Percentiles rank a stretch among this genome's conserved stretches.
Conservation (phyloP, 257 asterid genomes). For the Primulina tabacum region DNA sequence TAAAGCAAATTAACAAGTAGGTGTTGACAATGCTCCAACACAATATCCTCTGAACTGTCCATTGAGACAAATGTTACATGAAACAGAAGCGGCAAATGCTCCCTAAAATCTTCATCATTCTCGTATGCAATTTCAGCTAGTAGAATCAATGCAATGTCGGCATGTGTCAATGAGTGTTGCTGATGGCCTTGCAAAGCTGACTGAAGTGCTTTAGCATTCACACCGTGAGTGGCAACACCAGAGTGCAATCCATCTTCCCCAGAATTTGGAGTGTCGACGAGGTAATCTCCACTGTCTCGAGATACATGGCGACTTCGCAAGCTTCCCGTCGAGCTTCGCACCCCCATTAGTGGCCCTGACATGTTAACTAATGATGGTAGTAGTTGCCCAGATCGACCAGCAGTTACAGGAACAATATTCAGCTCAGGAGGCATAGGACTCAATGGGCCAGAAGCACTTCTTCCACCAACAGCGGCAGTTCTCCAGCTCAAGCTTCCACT, state of each 20-base stretch:
- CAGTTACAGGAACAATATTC: conserved; percentile 78
- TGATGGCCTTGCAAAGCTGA: conserved; percentile 99
- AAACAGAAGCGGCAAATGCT: conserved; percentile 92
- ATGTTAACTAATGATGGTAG: conserved; percentile 90
- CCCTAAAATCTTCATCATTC: conserved; percentile 98
- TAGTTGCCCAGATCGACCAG: conserved; percentile 96
- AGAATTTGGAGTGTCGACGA: conserved; percentile 92
- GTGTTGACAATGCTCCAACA: conserved; percentile 98
- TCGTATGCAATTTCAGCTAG: conserved; percentile 99
- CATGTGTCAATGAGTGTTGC: conserved; percentile 89
- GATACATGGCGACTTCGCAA: conserved; percentile 95
- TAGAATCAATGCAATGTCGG: conserved; percentile 89
- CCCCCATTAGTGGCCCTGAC: conserved; percentile 99
- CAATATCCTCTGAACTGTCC: conserved; percentile 99
- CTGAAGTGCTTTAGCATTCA: conserved; percentile 94
- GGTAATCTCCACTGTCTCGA: conserved; percentile 96
- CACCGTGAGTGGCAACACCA: conserved; percentile 60
- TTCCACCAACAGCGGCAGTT: conserved; percentile 91
- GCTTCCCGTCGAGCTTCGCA: conserved; percentile 96
- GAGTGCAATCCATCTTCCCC: conserved; percentile 88
- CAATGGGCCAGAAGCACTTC: conserved; percentile 97
- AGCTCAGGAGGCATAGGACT: conserved; percentile 94
- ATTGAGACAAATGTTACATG: conserved; percentile 98
- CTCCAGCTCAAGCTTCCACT: conserved; percentile 99
- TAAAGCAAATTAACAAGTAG: conserved; percentile 89